A percentile compares a stretch with the other conserved stretches of the same genome.
These are phyloP conservation scores for Kurtzmaniella cleridarum DNA, from an alignment of 805 yeast genomes.

Conservation along the genomic window DNA sequence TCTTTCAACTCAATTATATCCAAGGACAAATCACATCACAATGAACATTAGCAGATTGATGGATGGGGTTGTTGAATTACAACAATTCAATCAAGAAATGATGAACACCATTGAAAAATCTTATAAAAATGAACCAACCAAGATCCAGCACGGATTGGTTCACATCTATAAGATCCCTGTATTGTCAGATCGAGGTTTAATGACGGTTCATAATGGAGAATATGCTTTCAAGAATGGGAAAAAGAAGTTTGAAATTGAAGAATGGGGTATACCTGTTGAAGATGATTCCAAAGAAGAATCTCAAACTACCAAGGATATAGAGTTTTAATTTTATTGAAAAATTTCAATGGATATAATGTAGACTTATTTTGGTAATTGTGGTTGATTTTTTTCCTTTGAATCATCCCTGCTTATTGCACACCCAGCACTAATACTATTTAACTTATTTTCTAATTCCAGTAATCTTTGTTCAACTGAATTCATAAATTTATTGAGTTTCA, in stretches of 20 bases:
- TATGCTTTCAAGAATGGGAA: constrained; percentile 83
- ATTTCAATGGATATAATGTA: background rate
- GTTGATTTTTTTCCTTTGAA: background rate
- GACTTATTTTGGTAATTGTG: background rate
- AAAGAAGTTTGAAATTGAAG: constrained; percentile 78
- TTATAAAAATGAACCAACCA: constrained; percentile 65
- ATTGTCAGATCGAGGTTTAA: constrained; percentile 70
- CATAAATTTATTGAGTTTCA: constrained; percentile 6
- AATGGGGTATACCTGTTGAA: constrained; percentile 97
- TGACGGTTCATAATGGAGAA: constrained; percentile 71
- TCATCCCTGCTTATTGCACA: background rate
- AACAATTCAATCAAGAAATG: constrained; percentile 78
- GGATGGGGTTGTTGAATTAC: constrained; percentile 68
- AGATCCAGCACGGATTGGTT: constrained; percentile 80
- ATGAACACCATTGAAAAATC: constrained; percentile 60
- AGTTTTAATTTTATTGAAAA: constrained; percentile 15
- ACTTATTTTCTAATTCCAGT: background rate
- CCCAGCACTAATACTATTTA: background rate
- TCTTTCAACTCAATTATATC: constrained; percentile 60
- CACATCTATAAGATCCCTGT: constrained; percentile 70
- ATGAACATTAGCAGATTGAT: constrained; percentile 50
- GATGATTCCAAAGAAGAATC: constrained; percentile 47
- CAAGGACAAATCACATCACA: constrained; percentile 44
- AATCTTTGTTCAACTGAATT: constrained; percentile 1
- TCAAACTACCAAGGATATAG: constrained; percentile 31